Evolutionary conservation across 1,139 yeast species (phyloP).

Genomic region (Diutina mesorugosa): DNA sequence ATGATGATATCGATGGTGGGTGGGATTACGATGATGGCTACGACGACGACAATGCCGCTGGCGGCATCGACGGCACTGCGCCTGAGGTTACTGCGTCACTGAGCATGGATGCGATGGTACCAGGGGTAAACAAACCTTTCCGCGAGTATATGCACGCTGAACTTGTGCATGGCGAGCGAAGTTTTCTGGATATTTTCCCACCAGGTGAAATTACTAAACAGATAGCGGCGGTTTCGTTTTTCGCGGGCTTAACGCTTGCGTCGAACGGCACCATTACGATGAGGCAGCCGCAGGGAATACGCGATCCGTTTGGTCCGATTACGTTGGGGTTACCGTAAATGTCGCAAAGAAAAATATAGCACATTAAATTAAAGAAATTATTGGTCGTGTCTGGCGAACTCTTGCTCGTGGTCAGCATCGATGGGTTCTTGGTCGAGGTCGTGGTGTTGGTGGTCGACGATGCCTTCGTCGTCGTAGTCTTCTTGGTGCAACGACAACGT

Average conservation of each 20-base stretch:
- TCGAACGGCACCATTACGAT: background rate
- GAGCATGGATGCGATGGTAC: background rate
- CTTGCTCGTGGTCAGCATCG: slow-evolving; percentile 22
- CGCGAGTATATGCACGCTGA: background rate
- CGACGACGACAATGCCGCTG: background rate
- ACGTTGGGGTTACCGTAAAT: no score
- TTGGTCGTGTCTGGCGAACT: slow-evolving; percentile 15
- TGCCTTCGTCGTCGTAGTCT: slow-evolving; percentile 20
- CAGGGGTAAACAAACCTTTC: background rate
- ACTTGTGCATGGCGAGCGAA: background rate
- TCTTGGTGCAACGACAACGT: slow-evolving; percentile 59
- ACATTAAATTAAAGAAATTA: background rate
- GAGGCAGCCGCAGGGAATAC: background rate
- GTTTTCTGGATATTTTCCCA: background rate
- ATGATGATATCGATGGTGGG: background rate
- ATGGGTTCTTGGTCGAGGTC: slow-evolving; percentile 26
- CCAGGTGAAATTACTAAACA: background rate
- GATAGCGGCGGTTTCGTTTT: background rate
- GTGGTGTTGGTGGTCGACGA: slow-evolving; percentile 19
- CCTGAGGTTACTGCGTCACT: background rate
- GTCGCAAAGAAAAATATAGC: background rate
- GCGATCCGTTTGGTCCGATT: background rate
- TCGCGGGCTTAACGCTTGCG: background rate
- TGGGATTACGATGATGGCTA: background rate
- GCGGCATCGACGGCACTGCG: background rate